Evolutionary conservation across 2,329 filamentous ascomycete genomes (phyloP), one percentile per base, ranked within the genome.

Genomic region (Trichophyton schoenleinii): DNA sequence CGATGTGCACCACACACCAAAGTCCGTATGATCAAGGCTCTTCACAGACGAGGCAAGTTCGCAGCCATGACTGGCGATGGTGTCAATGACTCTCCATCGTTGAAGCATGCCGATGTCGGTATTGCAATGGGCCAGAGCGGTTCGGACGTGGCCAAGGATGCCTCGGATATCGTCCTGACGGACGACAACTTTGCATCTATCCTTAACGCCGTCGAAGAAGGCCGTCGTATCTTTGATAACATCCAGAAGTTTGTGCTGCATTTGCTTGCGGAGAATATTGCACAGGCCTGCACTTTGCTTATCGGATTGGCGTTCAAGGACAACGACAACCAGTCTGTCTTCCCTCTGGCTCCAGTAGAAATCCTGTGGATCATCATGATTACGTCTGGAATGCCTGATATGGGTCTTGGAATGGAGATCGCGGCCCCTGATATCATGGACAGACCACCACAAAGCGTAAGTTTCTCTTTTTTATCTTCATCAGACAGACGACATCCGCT

Each of bases 311-410:
- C 80, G 0, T 95, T 95, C 77, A 87, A 90, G 68, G 91, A 95
- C 69, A 66, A 74, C 1, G 77, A 79, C 8, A 81, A 83, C 7
- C 81, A 88, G 63, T 94, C 89, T 0, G 89, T 95, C 8, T 95
- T 95, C 72, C 91, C 90, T 3, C 83, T 95, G 52, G 85, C 88
- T 0, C 89, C 91, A 0, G 84, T 95, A 9, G 86, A 95, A 68
- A 92, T 95, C 64, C 82, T 96, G 63, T 96, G 89, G 90, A 89
- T 96, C 72, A 95, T 95, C 74, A 92, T 95, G 87, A 82, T 94
- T 61, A 96, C 91, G 0, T 92, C 88, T 46, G 88, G 87, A 62
- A 84, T 94, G 72, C 90, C 90, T 1, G 91, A 91, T 62, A 94
- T 96, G 77, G 91, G 90, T 49, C 82, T 96, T 0, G 89, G 90